Percentiles rank a stretch among this genome's conserved stretches.
These are phyloP conservation scores for Penicillium sp. DNA, from an alignment of 2,329 filamentous ascomycete genomes.

Conservation along the genomic window DNA sequence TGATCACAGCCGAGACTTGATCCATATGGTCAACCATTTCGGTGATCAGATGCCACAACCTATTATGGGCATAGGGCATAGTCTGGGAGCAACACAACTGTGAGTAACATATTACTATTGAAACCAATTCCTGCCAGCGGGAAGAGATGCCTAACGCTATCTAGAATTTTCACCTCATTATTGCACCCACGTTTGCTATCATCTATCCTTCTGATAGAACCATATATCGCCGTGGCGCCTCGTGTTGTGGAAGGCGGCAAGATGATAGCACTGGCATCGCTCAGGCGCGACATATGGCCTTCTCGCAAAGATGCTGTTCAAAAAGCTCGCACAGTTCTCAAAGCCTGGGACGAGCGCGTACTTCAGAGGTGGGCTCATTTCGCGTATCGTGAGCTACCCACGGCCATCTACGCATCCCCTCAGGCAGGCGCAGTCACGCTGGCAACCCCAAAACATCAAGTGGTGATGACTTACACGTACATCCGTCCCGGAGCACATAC, in stretches of 20 bases:
- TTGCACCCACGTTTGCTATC: constrained; percentile 76
- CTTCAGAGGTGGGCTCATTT: constrained; percentile 67
- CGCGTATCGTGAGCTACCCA: constrained; percentile 69
- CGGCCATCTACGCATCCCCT: constrained; percentile 27
- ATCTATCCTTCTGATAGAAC: constrained; percentile 73
- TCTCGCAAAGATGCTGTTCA: constrained; percentile 62
- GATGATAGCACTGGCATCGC: neutral
- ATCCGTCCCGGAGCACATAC: neutral
- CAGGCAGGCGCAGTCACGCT: constrained; percentile 54
- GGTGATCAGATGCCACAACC: constrained; percentile 51
- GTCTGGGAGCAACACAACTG: constrained; percentile 72
- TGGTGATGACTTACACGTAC: neutral
- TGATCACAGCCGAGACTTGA: constrained; percentile 76
- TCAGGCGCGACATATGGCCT: constrained; percentile 69
- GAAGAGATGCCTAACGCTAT: neutral
- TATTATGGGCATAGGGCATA: constrained; percentile 82
- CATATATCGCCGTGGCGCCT: constrained; percentile 12
- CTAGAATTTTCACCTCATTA: constrained; percentile 61
- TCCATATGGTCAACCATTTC: constrained; percentile 53
- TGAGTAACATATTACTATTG: constrained; percentile 1
- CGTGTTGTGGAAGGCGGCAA: neutral
- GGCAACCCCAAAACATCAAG: constrained; percentile 74
- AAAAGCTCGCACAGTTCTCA: constrained; percentile 58
- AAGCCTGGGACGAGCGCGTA: constrained; percentile 73
- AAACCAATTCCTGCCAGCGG: neutral